Percentiles rank a stretch among this genome's conserved stretches.
Conservation (phyloP, 164 flowering plant species). For the Vitis cinerea region DNA sequence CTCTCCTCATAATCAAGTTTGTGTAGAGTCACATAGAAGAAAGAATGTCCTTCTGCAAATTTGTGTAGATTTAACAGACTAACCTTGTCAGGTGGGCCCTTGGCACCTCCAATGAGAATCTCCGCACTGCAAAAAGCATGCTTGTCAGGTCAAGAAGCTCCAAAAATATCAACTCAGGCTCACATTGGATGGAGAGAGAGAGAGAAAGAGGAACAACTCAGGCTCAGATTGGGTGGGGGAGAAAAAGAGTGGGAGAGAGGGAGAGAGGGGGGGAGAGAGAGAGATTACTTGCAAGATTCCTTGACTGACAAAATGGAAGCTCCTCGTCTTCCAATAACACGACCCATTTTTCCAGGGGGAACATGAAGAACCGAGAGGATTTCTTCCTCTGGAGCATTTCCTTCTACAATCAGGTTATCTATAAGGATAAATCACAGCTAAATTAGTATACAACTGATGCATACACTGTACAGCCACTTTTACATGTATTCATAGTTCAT, state of each 20-base stretch:
- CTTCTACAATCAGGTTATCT: constrained; percentile 48
- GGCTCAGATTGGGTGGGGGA: not conserved
- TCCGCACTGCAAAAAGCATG: constrained; percentile 70
- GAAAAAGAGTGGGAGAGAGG: not conserved
- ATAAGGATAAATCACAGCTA: constrained; percentile 12
- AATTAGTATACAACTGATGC: not conserved
- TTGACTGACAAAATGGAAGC: constrained; percentile 72
- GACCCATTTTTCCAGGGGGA: constrained; percentile 91
- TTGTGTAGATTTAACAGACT: constrained; percentile 11
- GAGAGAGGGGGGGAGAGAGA: constrained; percentile 3
- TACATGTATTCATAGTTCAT: not conserved
- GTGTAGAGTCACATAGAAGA: too few relatives aligned
- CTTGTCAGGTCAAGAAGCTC: not conserved
- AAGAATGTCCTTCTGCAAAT: too few relatives aligned
- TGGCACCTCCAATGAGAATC: constrained; percentile 79
- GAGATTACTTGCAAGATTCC: constrained; percentile 79
- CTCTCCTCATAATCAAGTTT: too few relatives aligned
- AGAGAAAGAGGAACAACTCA: constrained; percentile 2
- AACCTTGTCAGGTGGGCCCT: constrained; percentile 98
- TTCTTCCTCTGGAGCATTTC: constrained; percentile 67
- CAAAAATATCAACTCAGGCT: too few relatives aligned
- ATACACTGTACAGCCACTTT: not conserved
- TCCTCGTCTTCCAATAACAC: constrained; percentile 80
- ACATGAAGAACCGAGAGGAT: constrained; percentile 80
- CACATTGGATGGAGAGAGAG: constrained; percentile 5